Evolutionary conservation across 148 eudicot species (phyloP).

Genomic region (Persicaria tinctoria): DNA sequence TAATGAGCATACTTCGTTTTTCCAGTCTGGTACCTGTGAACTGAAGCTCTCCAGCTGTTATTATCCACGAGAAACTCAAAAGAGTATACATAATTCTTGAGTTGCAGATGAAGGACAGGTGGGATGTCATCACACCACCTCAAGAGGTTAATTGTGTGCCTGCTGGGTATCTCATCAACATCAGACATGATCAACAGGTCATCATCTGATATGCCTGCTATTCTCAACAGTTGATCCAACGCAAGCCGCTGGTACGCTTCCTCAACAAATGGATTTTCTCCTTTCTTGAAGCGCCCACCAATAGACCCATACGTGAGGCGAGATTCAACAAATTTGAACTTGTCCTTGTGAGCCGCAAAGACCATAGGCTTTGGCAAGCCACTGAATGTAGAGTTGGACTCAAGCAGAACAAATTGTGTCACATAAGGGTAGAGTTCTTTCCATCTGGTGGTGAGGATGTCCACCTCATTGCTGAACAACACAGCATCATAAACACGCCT

Average conservation of each 20-base stretch:
- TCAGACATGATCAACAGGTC: constrained; percentile 21
- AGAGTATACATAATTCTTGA: constrained; percentile 15
- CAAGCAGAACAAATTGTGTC: constrained; percentile 17
- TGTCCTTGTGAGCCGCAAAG: constrained; percentile 11
- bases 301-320: constrained; percentile 17
- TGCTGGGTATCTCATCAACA: constrained; percentile 20
- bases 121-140: constrained; percentile 21
- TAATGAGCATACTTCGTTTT: constrained; percentile 15
- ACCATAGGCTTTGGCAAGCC: constrained; percentile 16
- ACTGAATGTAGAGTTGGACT: constrained; percentile 17
- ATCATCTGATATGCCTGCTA: constrained; percentile 16
- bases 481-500: constrained; percentile 19
- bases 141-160: constrained; percentile 15
- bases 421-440: constrained; percentile 19
- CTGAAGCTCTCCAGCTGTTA: constrained; percentile 21
- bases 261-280: constrained; percentile 18
- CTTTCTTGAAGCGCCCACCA: constrained; percentile 16
- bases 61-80: constrained; percentile 18
- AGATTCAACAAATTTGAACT: constrained; percentile 14
- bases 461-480: constrained; percentile 19
- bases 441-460: constrained; percentile 17
- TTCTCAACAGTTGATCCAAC: constrained; percentile 14
- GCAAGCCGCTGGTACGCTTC: constrained; percentile 20
- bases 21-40: constrained; percentile 17
- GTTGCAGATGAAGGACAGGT: constrained; percentile 16